Evolutionary conservation across 2,329 filamentous ascomycete genomes (phyloP).

Genomic region (Xylariales sp.): DNA sequence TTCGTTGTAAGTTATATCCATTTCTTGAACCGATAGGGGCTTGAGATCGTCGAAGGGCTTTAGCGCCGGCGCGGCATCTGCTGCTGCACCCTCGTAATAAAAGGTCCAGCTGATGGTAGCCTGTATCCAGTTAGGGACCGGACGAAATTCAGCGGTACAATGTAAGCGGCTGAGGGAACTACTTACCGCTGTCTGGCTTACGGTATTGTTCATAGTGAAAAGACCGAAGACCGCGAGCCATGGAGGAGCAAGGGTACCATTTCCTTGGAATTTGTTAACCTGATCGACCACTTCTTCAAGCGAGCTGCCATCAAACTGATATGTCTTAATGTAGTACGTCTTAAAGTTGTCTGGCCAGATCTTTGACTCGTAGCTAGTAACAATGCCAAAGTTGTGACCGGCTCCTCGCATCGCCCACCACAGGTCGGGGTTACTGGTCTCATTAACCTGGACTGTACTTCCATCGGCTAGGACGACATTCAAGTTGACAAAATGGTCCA

Average conservation of each 20-base stretch:
- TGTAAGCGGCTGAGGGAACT: neutral
- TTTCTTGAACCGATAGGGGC: constrained; percentile 6
- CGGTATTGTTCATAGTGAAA: constrained; percentile 5
- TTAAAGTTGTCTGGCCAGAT: constrained; percentile 21
- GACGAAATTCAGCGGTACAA: neutral
- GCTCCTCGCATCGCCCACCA: constrained; percentile 10
- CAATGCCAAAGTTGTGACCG: constrained; percentile 7
- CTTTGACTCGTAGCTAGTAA: constrained; percentile 26
- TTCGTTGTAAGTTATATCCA: constrained; percentile 16
- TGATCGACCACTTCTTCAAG: constrained; percentile 17
- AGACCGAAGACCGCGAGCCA: neutral
- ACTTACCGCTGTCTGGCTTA: constrained; percentile 14
- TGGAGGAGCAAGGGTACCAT: neutral
- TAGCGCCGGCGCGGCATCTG: constrained; percentile 17
- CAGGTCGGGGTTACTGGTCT: constrained; percentile 6
- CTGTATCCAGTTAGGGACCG: constrained; percentile 3
- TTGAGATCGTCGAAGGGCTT: constrained; percentile 18
- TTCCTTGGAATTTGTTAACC: constrained; percentile 11
- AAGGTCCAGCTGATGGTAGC: constrained; percentile 19
- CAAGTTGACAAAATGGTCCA: constrained; percentile 13
- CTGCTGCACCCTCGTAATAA: constrained; percentile 16
- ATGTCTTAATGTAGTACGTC: constrained; percentile 21
- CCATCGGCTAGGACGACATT: constrained; percentile 18
- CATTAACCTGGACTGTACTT: constrained; percentile 7
- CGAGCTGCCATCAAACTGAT: constrained; percentile 15